Base-by-base conservation (phyloP, 2,329 filamentous ascomycete species). In the Zymoseptoria ardabiliae region DNA sequence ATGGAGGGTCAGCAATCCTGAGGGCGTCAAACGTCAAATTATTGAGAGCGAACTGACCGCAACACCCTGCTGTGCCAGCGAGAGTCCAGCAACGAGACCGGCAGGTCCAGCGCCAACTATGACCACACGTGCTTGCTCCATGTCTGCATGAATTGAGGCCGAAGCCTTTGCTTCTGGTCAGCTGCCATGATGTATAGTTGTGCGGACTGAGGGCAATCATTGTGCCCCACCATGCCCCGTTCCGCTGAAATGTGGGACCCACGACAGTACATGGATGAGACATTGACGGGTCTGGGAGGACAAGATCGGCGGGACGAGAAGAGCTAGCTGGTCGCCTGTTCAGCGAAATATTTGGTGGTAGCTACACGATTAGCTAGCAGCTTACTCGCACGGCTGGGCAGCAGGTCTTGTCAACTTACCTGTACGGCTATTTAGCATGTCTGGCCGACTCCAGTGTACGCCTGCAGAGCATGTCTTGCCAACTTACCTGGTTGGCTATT, bases 31-130 rank as follows among this genome's bases (percentile, higher is more conserved):
- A 11, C n/a, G n/a, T 51, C 10, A 17, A 11, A 51, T 51, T 19
- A 51, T 51, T 11, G 49, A 9, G 49, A 50, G 20, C 21, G n/a
- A 50, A 50, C 49, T 53, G 2, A 58, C 56, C 50, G 45, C 19
- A 45, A 53, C 22, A 23, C 50, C 50, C 22, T 58, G 49, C 22
- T 58, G 56, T 35, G 20, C 49, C 21, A 58, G 35, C 4, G 56
- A 53, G 11, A 58, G 28, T 41, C 49, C 56, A 23, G 50, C 22
- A n/a, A 58, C 56, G 23, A 58, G 50, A 25, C 56, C 56, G 13
- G 56, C 56, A 10, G 56, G 56, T 4, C 56, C 56, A 19, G 56
- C 56, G 2, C 56, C 56, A 25, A 58, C 50, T n/a, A 58, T 48
- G 20, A 30, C 28, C n/a, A 58, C 50, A 53, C 28, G 22, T 53